These are phyloP conservation scores for Parietichytrium sp. DNA, from an alignment of 108 stramenopile genomes.

Conservation along the genomic window DNA sequence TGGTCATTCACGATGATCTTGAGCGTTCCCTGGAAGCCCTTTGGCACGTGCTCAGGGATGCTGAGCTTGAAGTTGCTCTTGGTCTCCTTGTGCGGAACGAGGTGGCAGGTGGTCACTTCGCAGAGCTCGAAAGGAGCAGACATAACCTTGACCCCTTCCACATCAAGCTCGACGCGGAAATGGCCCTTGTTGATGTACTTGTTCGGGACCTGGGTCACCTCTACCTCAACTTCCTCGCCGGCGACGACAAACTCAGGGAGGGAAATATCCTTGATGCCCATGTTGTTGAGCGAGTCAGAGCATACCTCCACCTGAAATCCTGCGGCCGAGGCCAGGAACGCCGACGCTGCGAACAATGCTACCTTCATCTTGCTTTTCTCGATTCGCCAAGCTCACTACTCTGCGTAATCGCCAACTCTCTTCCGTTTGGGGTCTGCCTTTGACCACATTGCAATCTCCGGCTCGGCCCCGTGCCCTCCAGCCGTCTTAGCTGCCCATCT, in stretches of 20 bases:
- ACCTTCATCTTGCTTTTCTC: neutral
- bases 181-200: constrained; percentile 9
- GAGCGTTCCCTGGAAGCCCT: constrained; percentile 11
- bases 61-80: neutral
- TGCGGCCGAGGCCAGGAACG: constrained; percentile 2
- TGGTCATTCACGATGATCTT: constrained; percentile 35
- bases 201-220: neutral
- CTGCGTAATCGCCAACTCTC: too few relatives aligned
- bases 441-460: too few relatives aligned
- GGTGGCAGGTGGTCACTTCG: constrained; percentile 23
- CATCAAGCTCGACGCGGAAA: constrained; percentile 21
- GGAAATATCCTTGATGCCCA: constrained; percentile 21
- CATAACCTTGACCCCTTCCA: constrained; percentile 31
- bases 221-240: constrained; percentile 12
- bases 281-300: constrained; percentile 34
- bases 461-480: too few relatives aligned
- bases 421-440: too few relatives aligned
- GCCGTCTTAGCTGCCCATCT: too few relatives aligned
- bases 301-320: neutral
- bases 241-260: constrained; percentile 24
- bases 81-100: neutral
- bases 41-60: neutral
- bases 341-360: neutral
- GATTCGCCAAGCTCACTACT: too few relatives aligned
- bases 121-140: neutral